phyloP scores from a whole-genome alignment of 306 rosid genomes.

The Lathyrus sativus region DNA sequence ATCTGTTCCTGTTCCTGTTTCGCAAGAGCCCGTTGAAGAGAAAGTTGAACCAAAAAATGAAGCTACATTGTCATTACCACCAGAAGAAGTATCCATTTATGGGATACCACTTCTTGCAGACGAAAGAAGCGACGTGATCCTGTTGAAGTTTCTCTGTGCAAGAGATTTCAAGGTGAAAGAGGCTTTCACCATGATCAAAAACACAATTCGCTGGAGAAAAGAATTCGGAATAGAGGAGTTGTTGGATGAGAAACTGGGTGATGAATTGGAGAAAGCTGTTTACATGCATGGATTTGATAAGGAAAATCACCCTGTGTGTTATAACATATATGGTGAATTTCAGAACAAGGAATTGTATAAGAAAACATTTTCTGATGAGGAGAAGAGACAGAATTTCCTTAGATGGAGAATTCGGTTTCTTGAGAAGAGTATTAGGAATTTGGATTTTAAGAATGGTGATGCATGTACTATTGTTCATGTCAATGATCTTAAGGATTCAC shows the following conservation, averaged over 20 bases:
- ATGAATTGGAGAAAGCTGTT: slow-evolving; percentile 57
- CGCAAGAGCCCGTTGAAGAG: slow-evolving; percentile 22
- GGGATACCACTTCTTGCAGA: slow-evolving; percentile 78
- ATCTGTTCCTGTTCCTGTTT: slow-evolving; percentile 35
- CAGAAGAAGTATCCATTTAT: slow-evolving; percentile 61
- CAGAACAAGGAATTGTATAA: slow-evolving; percentile 64
- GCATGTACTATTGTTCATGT: slow-evolving; percentile 68
- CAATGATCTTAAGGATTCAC: slow-evolving; percentile 72
- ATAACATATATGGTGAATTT: slow-evolving; percentile 66
- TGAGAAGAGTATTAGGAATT: slow-evolving; percentile 67
- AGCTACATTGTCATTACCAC: slow-evolving; percentile 35
- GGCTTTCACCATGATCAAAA: slow-evolving; percentile 78
- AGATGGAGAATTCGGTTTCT: slow-evolving; percentile 70
- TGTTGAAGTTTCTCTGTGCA: slow-evolving; percentile 79
- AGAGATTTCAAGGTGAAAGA: slow-evolving; percentile 88
- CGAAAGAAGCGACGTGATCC: slow-evolving; percentile 75
- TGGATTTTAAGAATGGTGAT: slow-evolving; percentile 70
- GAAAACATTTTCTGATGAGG: slow-evolving; percentile 65
- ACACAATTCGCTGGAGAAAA: slow-evolving; percentile 75
- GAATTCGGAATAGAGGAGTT: slow-evolving; percentile 70
- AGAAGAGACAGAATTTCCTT: slow-evolving; percentile 59
- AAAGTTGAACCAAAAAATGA: slow-evolving; percentile 39
- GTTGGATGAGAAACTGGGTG: slow-evolving; percentile 51
- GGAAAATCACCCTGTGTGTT: slow-evolving; percentile 82
- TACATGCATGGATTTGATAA: slow-evolving; percentile 69